Conservation (phyloP, 1,284 basidiomycete genomes). For the Fomitopsis betulina region DNA sequence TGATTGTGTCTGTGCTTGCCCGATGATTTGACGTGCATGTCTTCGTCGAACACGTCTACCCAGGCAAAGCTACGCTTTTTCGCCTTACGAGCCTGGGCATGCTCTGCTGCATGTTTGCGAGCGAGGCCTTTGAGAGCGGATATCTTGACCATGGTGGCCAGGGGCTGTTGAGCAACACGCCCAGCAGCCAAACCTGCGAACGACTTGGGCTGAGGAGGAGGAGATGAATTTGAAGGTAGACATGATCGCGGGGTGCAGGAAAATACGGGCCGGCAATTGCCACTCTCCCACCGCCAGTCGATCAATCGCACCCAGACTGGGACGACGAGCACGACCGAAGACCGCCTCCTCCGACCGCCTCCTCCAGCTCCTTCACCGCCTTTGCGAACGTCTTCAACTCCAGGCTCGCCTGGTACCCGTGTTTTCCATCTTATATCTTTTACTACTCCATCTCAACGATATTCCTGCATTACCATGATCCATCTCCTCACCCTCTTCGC, state of each 20-base stretch:
- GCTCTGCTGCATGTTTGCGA: conserved; percentile 5
- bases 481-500: conserved; percentile 15
- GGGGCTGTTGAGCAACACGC: background rate
- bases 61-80: conserved; percentile 22
- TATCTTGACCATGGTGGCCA: conserved; percentile 16
- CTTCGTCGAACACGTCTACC: conserved; percentile 28
- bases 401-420: background rate
- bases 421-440: background rate
- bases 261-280: background rate
- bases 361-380: background rate
- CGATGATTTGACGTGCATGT: conserved; percentile 18
- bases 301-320: background rate
- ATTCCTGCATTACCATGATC: conserved; percentile 12
- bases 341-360: background rate
- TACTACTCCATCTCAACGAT: background rate
- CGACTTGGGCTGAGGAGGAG: background rate
- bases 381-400: background rate
- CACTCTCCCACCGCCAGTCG: background rate
- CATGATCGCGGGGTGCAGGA: background rate
- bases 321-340: background rate
- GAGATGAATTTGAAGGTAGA: background rate
- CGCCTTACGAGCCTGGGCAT: conserved; percentile 7
- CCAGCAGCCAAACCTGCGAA: background rate
- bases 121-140: conserved; percentile 18
- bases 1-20: conserved; percentile 5